A percentile compares a stretch with the other conserved stretches of the same genome.
These are phyloP conservation scores for Nadsonia starkeyi-henricii DNA, from an alignment of 1,139 yeast species.

Conservation along the genomic window DNA sequence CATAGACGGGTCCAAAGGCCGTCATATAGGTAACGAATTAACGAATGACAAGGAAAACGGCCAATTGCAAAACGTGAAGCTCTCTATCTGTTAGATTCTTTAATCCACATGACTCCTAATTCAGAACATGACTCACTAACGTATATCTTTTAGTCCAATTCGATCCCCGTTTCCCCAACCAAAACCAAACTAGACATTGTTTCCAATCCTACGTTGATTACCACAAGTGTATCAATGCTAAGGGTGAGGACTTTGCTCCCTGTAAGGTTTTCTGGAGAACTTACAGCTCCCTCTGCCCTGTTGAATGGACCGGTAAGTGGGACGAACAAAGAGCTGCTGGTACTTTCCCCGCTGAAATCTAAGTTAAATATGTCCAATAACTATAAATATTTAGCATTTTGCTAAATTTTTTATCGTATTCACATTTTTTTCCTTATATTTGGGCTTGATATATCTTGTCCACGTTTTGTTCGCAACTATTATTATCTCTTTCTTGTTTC, in stretches of 20 bases:
- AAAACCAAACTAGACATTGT: constrained; percentile 96
- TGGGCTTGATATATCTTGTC: not conserved
- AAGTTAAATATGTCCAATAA: too few species aligned
- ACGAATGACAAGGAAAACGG: too few species aligned
- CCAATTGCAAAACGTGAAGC: too few species aligned
- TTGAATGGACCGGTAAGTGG: constrained; percentile 89
- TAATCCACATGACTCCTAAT: too few species aligned
- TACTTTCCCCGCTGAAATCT: constrained; percentile 40
- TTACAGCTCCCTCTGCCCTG: constrained; percentile 82
- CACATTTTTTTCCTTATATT: not conserved
- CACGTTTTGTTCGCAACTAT: too few species aligned
- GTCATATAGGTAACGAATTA: too few species aligned
- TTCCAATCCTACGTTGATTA: constrained; percentile 96
- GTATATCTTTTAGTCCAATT: constrained; percentile 3
- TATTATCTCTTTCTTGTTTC: too few species aligned
- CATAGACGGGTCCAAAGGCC: too few species aligned
- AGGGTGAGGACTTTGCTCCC: constrained; percentile 98
- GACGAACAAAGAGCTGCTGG: constrained; percentile 80
- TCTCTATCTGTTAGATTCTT: too few species aligned
- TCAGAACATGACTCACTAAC: too few species aligned
- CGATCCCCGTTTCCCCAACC: constrained; percentile 46
- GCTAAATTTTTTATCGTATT: not conserved
- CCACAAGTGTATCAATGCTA: constrained; percentile 90
- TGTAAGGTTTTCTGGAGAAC: constrained; percentile 91
- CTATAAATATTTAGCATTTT: not conserved